These are phyloP conservation scores for Zostera marina DNA, from an alignment of 116 monocot genomes.

Conservation along the genomic window DNA sequence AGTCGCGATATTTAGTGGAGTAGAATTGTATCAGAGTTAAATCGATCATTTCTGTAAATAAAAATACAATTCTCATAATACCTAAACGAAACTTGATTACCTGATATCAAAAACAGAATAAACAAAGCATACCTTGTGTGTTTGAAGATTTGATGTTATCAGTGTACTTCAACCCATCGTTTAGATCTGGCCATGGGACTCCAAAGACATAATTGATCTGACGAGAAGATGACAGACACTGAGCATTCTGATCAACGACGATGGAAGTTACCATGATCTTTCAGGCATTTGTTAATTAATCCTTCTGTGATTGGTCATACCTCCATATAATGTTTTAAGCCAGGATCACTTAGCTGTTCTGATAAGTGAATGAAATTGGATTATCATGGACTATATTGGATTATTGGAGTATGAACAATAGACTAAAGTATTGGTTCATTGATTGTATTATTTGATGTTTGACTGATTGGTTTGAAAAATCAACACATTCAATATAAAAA, in stretches of 20 bases:
- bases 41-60: slow-evolving; percentile 3
- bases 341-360: too few species aligned
- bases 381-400: too few species aligned
- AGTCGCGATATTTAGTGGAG: slow-evolving; percentile 45
- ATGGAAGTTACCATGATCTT: background rate
- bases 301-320: too few species aligned
- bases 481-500: too few species aligned
- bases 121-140: slow-evolving; percentile 8
- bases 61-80: background rate
- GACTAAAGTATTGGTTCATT: too few species aligned
- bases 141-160: slow-evolving; percentile 24
- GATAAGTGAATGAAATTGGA: too few species aligned
- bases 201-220: slow-evolving; percentile 35
- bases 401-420: too few species aligned
- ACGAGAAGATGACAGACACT: background rate
- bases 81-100: background rate
- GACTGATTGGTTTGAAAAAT: too few species aligned
- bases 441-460: too few species aligned
- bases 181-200: slow-evolving; percentile 61
- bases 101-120: background rate
- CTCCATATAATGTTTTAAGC: too few species aligned
- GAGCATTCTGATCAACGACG: background rate
- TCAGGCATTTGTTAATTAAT: too few species aligned
- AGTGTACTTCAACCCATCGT: slow-evolving; percentile 56
- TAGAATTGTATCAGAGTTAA: slow-evolving; percentile 75